These are phyloP conservation scores for Cercospora berteroae DNA, from an alignment of 2,329 filamentous ascomycete species.

Conservation along the genomic window DNA sequence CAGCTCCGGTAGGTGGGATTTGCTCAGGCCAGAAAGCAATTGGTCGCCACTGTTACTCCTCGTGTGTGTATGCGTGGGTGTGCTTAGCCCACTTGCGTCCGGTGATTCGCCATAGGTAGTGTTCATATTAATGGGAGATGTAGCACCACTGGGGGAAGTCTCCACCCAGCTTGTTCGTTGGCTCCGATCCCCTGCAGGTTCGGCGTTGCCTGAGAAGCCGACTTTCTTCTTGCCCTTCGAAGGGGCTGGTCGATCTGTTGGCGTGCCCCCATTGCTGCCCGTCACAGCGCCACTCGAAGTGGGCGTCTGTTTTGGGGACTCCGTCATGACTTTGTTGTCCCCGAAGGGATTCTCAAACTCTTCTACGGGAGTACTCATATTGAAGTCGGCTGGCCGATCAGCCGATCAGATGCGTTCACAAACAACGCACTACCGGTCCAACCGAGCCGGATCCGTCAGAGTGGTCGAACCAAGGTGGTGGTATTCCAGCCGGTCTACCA, in stretches of 20 bases:
- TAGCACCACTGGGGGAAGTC: conserved; percentile 13
- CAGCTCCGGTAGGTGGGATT: conserved; percentile 34
- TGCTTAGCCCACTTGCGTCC: conserved; percentile 22
- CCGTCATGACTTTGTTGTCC: conserved; percentile 13
- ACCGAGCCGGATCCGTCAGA: conserved; percentile 5
- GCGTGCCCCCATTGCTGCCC: conserved; percentile 21
- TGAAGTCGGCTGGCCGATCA: neutral
- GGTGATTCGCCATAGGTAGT: conserved; percentile 18
- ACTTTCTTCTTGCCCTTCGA: conserved; percentile 29
- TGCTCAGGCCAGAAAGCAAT: conserved; percentile 19
- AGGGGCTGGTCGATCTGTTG: conserved; percentile 13
- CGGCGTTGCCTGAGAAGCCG: conserved; percentile 26
- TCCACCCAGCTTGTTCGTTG: conserved; percentile 23
- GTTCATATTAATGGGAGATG: conserved; percentile 19
- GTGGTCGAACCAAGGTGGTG: neutral
- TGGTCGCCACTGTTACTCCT: conserved; percentile 21
- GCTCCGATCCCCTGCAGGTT: conserved; percentile 15
- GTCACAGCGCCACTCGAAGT: conserved; percentile 21
- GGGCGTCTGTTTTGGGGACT: conserved; percentile 15
- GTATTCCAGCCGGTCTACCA: neutral
- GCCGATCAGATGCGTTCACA: neutral
- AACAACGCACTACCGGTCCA: conserved; percentile 1
- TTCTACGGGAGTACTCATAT: conserved; percentile 27
- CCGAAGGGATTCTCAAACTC: conserved; percentile 27
- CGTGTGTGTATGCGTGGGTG: conserved; percentile 22